Evolutionary conservation across 73 alveolate genomes (phyloP).

Genomic region (Paramecium biaurelia): DNA sequence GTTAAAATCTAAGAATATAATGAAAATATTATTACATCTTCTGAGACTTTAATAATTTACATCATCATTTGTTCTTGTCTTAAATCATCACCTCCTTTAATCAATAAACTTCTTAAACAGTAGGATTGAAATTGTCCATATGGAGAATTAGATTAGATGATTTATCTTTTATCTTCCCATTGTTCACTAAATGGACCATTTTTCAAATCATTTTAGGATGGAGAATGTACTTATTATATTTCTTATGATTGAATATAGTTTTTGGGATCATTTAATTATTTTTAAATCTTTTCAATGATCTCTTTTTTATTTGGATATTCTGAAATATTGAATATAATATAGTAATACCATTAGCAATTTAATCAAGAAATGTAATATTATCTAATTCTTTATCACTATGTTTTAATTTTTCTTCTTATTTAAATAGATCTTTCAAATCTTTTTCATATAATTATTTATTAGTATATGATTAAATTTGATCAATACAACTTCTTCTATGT

Average conservation of each 20-base stretch:
- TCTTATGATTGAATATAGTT: background rate
- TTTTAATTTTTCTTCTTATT: background rate
- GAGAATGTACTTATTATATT: background rate
- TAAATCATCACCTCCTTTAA: conserved; percentile 88
- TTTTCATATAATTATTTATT: background rate
- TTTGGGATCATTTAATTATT: background rate
- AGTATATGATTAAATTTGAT: background rate
- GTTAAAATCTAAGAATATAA: conserved; percentile 71
- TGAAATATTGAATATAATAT: background rate
- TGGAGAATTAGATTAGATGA: conserved; percentile 64
- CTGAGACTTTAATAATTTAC: conserved; percentile 78
- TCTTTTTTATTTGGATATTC: background rate
- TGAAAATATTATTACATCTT: conserved; percentile 57
- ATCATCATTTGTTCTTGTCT: conserved; percentile 88
- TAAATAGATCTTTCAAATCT: background rate
- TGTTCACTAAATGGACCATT: background rate
- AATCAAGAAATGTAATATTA: background rate
- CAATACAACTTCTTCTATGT: background rate
- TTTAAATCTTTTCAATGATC: background rate
- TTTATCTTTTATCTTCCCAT: conserved; percentile 15
- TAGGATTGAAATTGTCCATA: conserved; percentile 71
- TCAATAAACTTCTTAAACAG: conserved; percentile 75
- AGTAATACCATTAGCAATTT: background rate
- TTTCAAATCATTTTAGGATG: background rate
- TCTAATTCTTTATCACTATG: background rate